Evolutionary conservation across 768 basidiomycete species (phyloP), one percentile per base, ranked within the genome.

Genomic region (Strobilomyces echinocephalus): DNA sequence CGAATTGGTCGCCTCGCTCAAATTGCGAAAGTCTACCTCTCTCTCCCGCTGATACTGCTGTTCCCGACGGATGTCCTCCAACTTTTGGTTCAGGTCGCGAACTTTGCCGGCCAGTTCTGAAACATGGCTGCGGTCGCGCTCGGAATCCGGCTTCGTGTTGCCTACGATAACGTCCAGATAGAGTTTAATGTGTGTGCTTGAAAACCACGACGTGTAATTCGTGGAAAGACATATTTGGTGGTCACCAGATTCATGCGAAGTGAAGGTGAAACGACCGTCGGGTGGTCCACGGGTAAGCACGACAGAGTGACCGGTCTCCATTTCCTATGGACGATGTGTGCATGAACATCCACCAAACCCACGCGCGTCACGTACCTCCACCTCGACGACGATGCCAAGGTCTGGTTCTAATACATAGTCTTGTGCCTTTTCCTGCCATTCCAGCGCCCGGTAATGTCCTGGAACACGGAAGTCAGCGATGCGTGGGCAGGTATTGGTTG

Each of bases 41-140:
- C 97, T 77, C 73, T 99, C 95, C 40, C 97, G 80, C 75, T 98
- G 95, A 67, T 97, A 99, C 71, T 95, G 91, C 73, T 99, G 97
- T 72, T 98, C 97, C 24, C 93, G 78, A 43, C 92, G 79, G 51
- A 98, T 88, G 62, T 95, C 93, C 69, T 90, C 91, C 46, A 99
- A 77, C 70, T 93, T 95, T 64, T 84, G 80, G 72, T 98, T 99
- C 56, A 99, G 76, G 63, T 98, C 97, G 26, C 91, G 85, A 51
- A 99, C 78, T 71, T 91, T 92, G 45, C 79, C 66, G 0, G 91
- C 87, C 34, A 95, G 74, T 61, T 89, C 85, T 4, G 85, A 87
- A 26, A 95, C 83, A 68, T 95, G 93, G 10, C 80, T 82, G 28
- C 91, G 80, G 73, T 95, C 93, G 49, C 89, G 84, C 52, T 95